Conservation (phyloP, 768 basidiomycete species). For the Tylopilus rubrobrunneus region DNA sequence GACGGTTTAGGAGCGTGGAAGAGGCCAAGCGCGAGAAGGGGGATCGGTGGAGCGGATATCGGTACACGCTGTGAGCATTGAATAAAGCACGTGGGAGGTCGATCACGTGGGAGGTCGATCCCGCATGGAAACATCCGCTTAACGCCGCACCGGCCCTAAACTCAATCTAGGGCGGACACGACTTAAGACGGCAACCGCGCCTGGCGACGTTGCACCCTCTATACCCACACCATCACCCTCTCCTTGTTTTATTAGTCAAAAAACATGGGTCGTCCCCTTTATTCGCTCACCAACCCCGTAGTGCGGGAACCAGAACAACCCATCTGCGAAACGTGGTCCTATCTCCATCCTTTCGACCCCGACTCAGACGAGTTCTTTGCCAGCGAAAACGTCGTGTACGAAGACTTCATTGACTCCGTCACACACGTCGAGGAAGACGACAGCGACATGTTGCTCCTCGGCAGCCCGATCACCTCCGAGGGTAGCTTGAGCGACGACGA, state of each 20-base stretch:
- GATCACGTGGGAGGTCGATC: too few relatives aligned
- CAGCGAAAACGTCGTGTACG: conserved; percentile 54
- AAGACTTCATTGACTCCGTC: conserved; percentile 56
- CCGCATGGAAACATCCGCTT: too few relatives aligned
- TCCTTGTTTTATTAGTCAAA: conserved; percentile 21
- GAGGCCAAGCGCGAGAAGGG: conserved; percentile 71
- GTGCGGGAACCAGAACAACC: conserved; percentile 43
- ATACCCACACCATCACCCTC: conserved; percentile 11
- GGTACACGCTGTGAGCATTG: conserved; percentile 64
- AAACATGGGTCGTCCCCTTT: conserved; percentile 60
- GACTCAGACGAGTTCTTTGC: conserved; percentile 77
- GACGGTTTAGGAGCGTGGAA: conserved; percentile 51
- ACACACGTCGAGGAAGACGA: conserved; percentile 21
- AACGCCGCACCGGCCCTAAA: conserved; percentile 37
- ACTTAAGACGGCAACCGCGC: conserved; percentile 14
- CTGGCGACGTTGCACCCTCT: neutral
- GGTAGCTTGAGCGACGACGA: conserved; percentile 43
- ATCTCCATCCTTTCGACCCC: conserved; percentile 68
- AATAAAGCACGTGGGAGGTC: too few relatives aligned
- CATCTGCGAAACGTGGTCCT: conserved; percentile 57
- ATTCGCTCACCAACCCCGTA: conserved; percentile 40
- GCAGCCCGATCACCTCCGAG: conserved; percentile 38
- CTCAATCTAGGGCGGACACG: too few relatives aligned
- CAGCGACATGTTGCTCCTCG: conserved; percentile 31
- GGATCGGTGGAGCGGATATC: conserved; percentile 73